Evolutionary conservation across 2,329 filamentous ascomycete genomes (phyloP).

Genomic region (Leptographium wingfieldii): DNA sequence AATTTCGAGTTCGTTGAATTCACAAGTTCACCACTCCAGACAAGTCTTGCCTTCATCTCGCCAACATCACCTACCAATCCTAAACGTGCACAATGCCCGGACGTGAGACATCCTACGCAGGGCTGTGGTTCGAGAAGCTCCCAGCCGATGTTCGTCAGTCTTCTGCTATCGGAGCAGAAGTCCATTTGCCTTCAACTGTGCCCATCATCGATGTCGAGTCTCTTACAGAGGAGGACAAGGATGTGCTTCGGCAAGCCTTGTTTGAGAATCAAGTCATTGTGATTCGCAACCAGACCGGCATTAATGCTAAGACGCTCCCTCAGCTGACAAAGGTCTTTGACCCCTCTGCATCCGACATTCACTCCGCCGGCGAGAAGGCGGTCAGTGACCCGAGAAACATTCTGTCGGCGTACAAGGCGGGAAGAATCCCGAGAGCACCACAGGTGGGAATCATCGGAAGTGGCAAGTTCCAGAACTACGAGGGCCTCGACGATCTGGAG

Average conservation of each 20-base stretch:
- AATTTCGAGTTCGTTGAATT: neutral
- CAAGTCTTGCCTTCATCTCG: neutral
- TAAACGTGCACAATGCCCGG: constrained; percentile 3
- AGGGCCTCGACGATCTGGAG: constrained; percentile 6
- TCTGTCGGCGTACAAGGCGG: constrained; percentile 9
- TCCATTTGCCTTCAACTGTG: constrained; percentile 2
- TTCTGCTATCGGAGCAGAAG: constrained; percentile 9
- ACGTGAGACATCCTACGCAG: neutral
- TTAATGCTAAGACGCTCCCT: constrained; percentile 6
- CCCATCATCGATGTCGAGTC: constrained; percentile 3
- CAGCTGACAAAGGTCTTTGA: constrained; percentile 9
- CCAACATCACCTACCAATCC: neutral
- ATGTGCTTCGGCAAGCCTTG: constrained; percentile 4
- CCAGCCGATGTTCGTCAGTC: constrained; percentile 5
- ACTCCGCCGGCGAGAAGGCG: constrained; percentile 10
- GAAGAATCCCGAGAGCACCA: constrained; percentile 7
- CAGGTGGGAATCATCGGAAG: constrained; percentile 11
- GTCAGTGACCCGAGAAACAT: constrained; percentile 11
- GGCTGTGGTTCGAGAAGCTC: constrained; percentile 9
- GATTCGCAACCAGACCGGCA: constrained; percentile 9
- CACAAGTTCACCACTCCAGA: neutral
- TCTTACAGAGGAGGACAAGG: constrained; percentile 5
- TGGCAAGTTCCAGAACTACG: constrained; percentile 8
- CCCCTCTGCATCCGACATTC: constrained; percentile 6
- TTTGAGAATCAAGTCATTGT: constrained; percentile 11